Percentiles rank a stretch among this genome's conserved stretches.
Conservation (phyloP, 2,329 filamentous ascomycete genomes). For the Penicillium concentricum region DNA sequence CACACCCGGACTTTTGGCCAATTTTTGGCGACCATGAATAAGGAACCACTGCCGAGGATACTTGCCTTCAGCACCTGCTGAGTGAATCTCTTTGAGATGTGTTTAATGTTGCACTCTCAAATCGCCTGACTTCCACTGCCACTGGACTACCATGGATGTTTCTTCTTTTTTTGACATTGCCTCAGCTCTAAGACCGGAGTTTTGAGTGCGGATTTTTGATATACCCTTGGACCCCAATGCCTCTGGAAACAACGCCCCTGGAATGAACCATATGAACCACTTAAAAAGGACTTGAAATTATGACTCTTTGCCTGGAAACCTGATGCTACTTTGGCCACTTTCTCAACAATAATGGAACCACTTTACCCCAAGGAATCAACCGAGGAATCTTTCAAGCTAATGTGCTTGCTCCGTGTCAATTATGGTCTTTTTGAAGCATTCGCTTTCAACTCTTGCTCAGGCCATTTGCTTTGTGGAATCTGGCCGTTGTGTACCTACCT, state of each 20-base stretch:
- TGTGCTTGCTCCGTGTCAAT: conserved; percentile 17
- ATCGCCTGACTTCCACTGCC: conserved; percentile 16
- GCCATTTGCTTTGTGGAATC: conserved; percentile 17
- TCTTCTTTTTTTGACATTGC: conserved; percentile 15
- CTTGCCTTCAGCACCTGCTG: conserved; percentile 34
- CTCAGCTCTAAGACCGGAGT: conserved; percentile 30
- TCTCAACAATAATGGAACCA: conserved; percentile 13
- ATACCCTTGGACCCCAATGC: conserved; percentile 10
- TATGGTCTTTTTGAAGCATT: conserved; percentile 12
- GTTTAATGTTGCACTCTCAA: conserved; percentile 42
- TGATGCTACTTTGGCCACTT: conserved; percentile 10
- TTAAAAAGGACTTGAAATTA: conserved; percentile 11
- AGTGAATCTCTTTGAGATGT: conserved; percentile 38
- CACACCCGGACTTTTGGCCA: conserved; percentile 19
- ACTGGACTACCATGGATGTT: conserved; percentile 21
- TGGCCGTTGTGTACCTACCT: conserved; percentile 6
- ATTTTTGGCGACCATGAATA: conserved; percentile 23
- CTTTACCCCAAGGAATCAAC: conserved; percentile 2
- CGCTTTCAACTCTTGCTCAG: conserved; percentile 12
- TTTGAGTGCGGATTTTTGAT: conserved; percentile 23
- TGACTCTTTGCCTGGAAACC: conserved; percentile 14
- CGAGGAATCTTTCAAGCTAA: conserved; percentile 17
- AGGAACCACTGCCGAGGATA: conserved; percentile 26
- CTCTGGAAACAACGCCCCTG: conserved; percentile 6
- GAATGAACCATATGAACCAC: conserved; percentile 13